Base-by-base conservation (phyloP, 805 yeast species). In the Schwanniomyces pseudopolymorphus region DNA sequence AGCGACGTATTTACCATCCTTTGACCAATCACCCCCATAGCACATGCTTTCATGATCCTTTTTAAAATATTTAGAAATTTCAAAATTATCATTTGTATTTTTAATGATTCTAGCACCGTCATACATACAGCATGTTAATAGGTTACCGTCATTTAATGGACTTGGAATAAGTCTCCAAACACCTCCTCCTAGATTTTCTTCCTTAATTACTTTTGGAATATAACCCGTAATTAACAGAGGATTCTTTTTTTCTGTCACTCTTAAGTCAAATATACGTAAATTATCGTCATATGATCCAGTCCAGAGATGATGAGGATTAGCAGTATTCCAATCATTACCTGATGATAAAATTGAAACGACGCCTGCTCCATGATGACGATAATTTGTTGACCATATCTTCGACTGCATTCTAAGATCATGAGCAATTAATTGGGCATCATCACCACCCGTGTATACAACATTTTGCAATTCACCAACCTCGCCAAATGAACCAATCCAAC, bases 221-320 rank as follows among this genome's bases (percentile, higher is more conserved):
- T 71, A 57, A 0, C 86, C 84, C 20, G 63, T 68, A 24, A 62
- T 55, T 28, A 71, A 50, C 14, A 62, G 61, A 56, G 72, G 71
- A 53, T 55, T 69, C 54, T 59, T 50, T 40, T 43, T 61, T 66
- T 57, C 75, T 77, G 13, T 74, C 50, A 80, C 75, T 48, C 96
- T 66, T 38, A 89, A 59, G 64, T 91, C 97, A 31, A 89, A 68
- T 0, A 79, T 65, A 44, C 90, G 74, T 41, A 94, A 64, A 46
- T 77, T 63, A 58, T 92, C 98, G 64, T 92, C 99, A 63, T 92
- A 92, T 0, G 96, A 86, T 0, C 99, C 99, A 0, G 97, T 89
- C 84, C 88, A 83, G 17, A 89, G 49, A 4, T 70, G 70, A 53
- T 75, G 71, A 2, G 82, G 79, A 28, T 69, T 67, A 10, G 53